Evolutionary conservation across 768 basidiomycete genomes (phyloP), one percentile per base, ranked within the genome.

Genomic region (Clitopilus hobsonii): DNA sequence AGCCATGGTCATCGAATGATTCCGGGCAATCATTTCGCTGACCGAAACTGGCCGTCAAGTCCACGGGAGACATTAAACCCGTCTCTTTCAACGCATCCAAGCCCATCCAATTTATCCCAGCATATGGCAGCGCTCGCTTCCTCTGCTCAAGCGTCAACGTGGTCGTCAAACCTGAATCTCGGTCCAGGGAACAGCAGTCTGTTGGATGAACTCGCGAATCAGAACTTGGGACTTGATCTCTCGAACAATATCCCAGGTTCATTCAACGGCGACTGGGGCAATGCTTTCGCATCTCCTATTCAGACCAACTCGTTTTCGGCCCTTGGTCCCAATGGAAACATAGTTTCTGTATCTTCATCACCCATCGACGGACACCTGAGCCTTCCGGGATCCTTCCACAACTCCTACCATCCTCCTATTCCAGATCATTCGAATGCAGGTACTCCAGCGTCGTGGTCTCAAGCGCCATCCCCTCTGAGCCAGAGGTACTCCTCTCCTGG

Each of bases 261-360:
- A 49, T 64, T 69, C 48, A 62, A 58, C 56, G 60, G 71, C 57
- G 71, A 77, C 63, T 89, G 88, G 88, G 70, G 67, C 23, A 71
- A 74, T 59, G 52, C 87, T 18, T 87, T 86, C 66, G 73, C 86
- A n/a, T 65, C 79, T 3, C 82, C 88, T 1, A 72, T 88, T 50
- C 77, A 85, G 56, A 82, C 85, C 5, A 65, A 77, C 41, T 70
- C 83, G 28, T 88, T 86, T 61, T 79, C 83, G 36, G 77, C 80
- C 29, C 77, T 89, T 38, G 77, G 82, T 11, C 79, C 85, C 2
- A 83, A 82, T 62, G 83, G 81, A 60, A 73, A 82, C 47, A 69
- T 89, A 36, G 74, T 71, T 49, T 74, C 74, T 45, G 60, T 65
- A 61, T 63, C 63, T 62, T 67, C 52, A 58, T 54, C 67, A 55